These are phyloP conservation scores for Carallia brachiata DNA, from an alignment of 345 rosid genomes.

Conservation along the genomic window DNA sequence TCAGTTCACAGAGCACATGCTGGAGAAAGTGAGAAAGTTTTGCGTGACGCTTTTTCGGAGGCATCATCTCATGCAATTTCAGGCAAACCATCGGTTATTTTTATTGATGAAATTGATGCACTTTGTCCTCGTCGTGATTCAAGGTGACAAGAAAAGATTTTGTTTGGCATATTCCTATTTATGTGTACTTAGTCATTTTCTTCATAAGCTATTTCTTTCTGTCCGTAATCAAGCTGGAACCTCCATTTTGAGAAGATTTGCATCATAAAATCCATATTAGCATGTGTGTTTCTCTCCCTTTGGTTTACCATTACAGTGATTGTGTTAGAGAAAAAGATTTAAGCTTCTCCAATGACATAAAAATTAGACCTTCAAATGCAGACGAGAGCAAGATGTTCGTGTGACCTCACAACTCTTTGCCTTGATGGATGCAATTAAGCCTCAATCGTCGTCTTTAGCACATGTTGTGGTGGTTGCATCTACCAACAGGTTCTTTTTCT, in stretches of 20 bases:
- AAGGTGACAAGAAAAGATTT: slow-evolving; percentile 36
- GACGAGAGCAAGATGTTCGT: slow-evolving; percentile 76
- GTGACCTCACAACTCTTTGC: slow-evolving; percentile 68
- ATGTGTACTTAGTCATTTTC: not conserved
- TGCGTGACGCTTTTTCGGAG: slow-evolving; percentile 75
- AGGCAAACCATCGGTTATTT: slow-evolving; percentile 74
- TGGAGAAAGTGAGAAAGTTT: slow-evolving; percentile 80
- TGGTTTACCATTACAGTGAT: not conserved
- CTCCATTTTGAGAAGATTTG: no score
- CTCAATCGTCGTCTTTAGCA: slow-evolving; percentile 38
- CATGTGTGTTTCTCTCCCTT: not conserved
- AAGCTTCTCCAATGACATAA: not conserved
- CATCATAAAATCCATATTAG: no score
- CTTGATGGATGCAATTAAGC: slow-evolving; percentile 76
- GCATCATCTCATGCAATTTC: slow-evolving; percentile 60
- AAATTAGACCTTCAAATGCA: slow-evolving; percentile 38
- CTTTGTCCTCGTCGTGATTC: slow-evolving; percentile 80
- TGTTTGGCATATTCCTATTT: not conserved
- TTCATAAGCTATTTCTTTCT: not conserved
- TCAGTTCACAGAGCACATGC: slow-evolving; percentile 75
- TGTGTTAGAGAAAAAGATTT: not conserved
- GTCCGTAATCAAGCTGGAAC: not conserved
- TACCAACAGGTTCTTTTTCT: slow-evolving; percentile 65
- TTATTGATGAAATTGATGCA: slow-evolving; percentile 88
- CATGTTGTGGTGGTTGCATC: slow-evolving; percentile 81